Evolutionary conservation across 352 stramenopile species (phyloP), one percentile per base, ranked within the genome.

Genomic region (Phytophthora podocarpi): DNA sequence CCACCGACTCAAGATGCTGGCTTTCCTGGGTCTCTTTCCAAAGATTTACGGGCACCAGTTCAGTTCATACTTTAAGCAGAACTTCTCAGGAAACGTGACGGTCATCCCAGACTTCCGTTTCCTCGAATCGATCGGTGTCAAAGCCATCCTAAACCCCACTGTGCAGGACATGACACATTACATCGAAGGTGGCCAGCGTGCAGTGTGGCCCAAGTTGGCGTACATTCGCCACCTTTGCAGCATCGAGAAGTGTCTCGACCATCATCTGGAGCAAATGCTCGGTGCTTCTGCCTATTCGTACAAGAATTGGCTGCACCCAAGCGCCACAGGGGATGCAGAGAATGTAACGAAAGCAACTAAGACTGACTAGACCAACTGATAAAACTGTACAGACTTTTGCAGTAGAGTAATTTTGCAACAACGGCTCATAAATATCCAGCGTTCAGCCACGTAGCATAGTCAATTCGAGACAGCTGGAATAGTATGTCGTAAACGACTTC

Each of bases 21-120:
- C 80, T 5, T 86, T 93, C 49, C 63, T 98, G 4, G 91, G 93
- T 0, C 64, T 98, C n/a, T 96, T 93, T 45, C 77, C 87, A 2
- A 85, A 81, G 59, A 87, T 89, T 46, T 87, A 90, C 51, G 80
- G 76, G 4, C 91, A 98, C 67, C 78, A 88, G 46, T 84, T 84
- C 56, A 87, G 76, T 46, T 83, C 67, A 40, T 89, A 76, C 46
- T 77, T 97, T 74, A 87, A 91, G 41, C 93, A 98, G 77, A 97
- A 98, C 60, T 99, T 99, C 70, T 96, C 97, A 43, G 97, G 96
- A 21, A 97, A 98, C 72, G 90, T 99, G 43, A 99, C 96, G 15
- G 78, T 99, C 46, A 96, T 97, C 76, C 78, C 88, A 7, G 86
- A 91, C 31, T 92, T 98, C 53, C 73, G 95, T 43, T 91, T 90